These are phyloP conservation scores for Colletotrichum costaricense DNA, from an alignment of 2,329 filamentous ascomycete species.

Conservation along the genomic window DNA sequence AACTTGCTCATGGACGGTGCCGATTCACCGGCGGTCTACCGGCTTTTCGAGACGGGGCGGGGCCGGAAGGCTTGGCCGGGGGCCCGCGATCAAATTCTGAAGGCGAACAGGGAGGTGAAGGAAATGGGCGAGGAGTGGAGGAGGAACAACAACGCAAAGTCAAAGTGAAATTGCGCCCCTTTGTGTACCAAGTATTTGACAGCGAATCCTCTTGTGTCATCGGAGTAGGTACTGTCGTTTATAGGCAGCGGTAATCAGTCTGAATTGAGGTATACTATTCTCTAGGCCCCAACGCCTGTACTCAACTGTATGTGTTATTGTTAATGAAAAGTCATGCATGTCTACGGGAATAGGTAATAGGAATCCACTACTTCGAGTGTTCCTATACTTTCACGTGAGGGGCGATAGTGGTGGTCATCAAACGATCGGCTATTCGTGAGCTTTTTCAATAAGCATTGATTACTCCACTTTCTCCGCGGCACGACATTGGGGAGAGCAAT, in stretches of 20 bases:
- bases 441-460: neutral
- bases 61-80: conserved; percentile 53
- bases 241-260: no score
- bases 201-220: neutral
- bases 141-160: conserved; percentile 2
- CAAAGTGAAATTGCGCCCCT: neutral
- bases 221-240: no score
- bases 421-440: neutral
- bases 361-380: neutral
- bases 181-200: neutral
- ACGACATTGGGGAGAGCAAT: conserved; percentile 24
- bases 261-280: no score
- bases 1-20: conserved; percentile 52
- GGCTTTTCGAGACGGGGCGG: conserved; percentile 52
- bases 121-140: conserved; percentile 30
- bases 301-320: no score
- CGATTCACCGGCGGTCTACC: conserved; percentile 51
- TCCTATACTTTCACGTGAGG: neutral
- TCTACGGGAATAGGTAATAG: neutral
- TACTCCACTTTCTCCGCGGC: conserved; percentile 24
- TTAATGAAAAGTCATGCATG: no score
- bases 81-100: conserved; percentile 46
- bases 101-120: conserved; percentile 40
- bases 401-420: neutral
- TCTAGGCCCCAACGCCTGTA: no score